Evolutionary conservation across 352 stramenopile species (phyloP).

Genomic region (Thraustochytrium sp.): DNA sequence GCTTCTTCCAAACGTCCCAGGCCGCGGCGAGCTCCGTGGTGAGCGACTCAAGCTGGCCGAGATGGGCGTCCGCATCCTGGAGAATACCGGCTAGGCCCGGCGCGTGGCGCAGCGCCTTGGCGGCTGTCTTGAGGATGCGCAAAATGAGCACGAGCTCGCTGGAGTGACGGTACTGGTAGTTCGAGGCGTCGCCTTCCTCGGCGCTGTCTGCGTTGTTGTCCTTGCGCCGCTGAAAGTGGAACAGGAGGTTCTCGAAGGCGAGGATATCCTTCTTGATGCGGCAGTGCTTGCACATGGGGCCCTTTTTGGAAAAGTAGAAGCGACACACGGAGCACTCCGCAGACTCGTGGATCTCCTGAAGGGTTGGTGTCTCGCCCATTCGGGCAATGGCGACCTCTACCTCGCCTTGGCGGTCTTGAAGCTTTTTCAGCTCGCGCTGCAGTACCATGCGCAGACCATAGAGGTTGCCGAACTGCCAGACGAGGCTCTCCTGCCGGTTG

Average conservation of each 20-base stretch:
- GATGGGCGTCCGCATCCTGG: not conserved
- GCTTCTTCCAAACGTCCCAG: constrained; percentile 63
- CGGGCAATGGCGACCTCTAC: constrained; percentile 54
- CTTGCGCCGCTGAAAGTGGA: not conserved
- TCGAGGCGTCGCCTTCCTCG: constrained; percentile 45
- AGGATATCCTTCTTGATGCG: constrained; percentile 48
- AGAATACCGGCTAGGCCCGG: not conserved
- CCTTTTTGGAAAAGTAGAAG: constrained; percentile 38
- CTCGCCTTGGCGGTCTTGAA: constrained; percentile 51
- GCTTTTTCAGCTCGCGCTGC: constrained; percentile 55
- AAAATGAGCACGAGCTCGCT: constrained; percentile 52
- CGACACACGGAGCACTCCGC: constrained; percentile 50
- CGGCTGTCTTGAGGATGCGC: constrained; percentile 63
- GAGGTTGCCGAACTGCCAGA: constrained; percentile 54
- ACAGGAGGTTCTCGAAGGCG: constrained; percentile 55
- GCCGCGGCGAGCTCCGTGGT: constrained; percentile 40
- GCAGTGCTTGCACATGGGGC: constrained; percentile 63
- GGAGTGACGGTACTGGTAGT: constrained; percentile 58
- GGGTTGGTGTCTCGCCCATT: constrained; percentile 54
- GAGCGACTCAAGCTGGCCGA: not conserved
- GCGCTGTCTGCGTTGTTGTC: constrained; percentile 50
- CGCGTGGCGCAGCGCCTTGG: constrained; percentile 47
- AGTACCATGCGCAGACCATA: constrained; percentile 58
- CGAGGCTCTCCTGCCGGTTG: constrained; percentile 58
- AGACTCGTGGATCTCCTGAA: constrained; percentile 56